Conservation (phyloP, 1,139 yeast genomes). For the Candida tetrigidarum region DNA sequence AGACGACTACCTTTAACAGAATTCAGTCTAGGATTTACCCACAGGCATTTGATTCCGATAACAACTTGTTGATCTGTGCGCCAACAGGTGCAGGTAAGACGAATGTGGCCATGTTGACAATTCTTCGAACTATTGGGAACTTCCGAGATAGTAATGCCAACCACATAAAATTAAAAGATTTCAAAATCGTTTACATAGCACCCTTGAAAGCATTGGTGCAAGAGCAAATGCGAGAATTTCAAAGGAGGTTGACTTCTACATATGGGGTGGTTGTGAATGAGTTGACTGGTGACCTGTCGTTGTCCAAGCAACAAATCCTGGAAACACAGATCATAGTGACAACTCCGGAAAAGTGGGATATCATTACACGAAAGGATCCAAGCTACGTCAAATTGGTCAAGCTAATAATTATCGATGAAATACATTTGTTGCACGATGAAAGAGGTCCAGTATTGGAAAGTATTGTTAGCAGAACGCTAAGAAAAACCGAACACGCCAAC, state of each 20-base stretch:
- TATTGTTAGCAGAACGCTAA: slow-evolving; percentile 75
- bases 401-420: slow-evolving; percentile 88
- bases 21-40: slow-evolving; percentile 87
- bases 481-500: too few species aligned
- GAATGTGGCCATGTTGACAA: slow-evolving; percentile 86
- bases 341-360: slow-evolving; percentile 98
- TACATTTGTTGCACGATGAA: slow-evolving; percentile 90
- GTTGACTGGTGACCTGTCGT: slow-evolving; percentile 86
- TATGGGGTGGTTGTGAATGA: slow-evolving; percentile 81
- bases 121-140: slow-evolving; percentile 64
- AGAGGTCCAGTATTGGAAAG: slow-evolving; percentile 96
- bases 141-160: slow-evolving; percentile 47
- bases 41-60: slow-evolving; percentile 69
- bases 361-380: slow-evolving; percentile 77
- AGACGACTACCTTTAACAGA: slow-evolving; percentile 70
- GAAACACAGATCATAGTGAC: slow-evolving; percentile 88
- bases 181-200: slow-evolving; percentile 89
- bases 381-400: slow-evolving; percentile 64
- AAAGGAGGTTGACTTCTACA: slow-evolving; percentile 61
- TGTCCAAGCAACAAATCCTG: slow-evolving; percentile 76
- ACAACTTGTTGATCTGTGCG: slow-evolving; percentile 84
- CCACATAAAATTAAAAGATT: slow-evolving; percentile 59
- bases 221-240: slow-evolving; percentile 90
- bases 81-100: slow-evolving; percentile 99
- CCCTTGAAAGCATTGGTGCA: slow-evolving; percentile 95